Evolutionary conservation across 2,329 filamentous ascomycete genomes (phyloP).

Genomic region (Periglandula ipomoeae): DNA sequence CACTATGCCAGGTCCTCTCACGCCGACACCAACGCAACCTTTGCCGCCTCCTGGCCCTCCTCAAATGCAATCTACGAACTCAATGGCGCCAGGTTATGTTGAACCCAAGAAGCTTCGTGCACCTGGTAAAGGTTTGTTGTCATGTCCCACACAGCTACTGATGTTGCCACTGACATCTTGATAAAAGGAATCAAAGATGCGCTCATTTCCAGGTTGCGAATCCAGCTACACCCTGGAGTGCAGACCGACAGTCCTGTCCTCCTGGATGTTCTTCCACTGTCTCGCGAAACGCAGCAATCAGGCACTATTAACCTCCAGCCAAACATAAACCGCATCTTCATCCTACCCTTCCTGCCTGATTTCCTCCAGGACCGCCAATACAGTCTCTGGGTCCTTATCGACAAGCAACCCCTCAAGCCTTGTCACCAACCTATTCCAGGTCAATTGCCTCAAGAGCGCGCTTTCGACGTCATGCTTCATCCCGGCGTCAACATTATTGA

Average conservation of each 20-base stretch:
- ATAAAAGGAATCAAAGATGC: constrained; percentile 45
- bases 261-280: constrained; percentile 55
- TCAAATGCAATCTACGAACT: constrained; percentile 15
- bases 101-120: constrained; percentile 29
- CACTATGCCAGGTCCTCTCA: constrained; percentile 7
- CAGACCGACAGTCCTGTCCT: constrained; percentile 52
- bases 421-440: constrained; percentile 39
- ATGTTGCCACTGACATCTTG: not conserved
- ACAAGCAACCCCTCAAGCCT: constrained; percentile 51
- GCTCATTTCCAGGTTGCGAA: constrained; percentile 55
- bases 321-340: constrained; percentile 60
- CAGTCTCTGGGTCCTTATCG: constrained; percentile 66
- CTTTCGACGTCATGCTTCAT: constrained; percentile 65
- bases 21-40: constrained; percentile 9
- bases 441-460: constrained; percentile 49
- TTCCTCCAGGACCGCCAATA: constrained; percentile 59
- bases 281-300: constrained; percentile 59
- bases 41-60: constrained; percentile 14
- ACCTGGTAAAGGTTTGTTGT: constrained; percentile 32
- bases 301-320: constrained; percentile 61
- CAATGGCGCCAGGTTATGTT: constrained; percentile 22
- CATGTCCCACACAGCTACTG: not conserved
- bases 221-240: constrained; percentile 60
- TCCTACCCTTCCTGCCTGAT: constrained; percentile 57
- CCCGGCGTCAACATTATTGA: constrained; percentile 71